These are phyloP conservation scores for Malus domestica DNA, from an alignment of 306 rosid genomes.

Conservation along the genomic window DNA sequence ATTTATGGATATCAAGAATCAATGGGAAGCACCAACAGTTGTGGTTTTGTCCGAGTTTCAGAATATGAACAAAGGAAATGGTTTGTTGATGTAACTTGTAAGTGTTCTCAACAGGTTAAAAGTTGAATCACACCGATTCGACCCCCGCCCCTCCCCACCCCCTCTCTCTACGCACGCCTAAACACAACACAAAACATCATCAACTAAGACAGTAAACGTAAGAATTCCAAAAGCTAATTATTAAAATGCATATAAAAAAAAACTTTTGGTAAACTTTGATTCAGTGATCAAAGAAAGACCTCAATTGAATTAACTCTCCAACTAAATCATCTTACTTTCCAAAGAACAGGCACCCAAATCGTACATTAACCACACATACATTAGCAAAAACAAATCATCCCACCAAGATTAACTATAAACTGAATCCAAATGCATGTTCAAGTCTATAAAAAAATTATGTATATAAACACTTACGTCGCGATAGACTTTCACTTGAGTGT, in stretches of 20 bases:
- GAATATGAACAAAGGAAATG: background rate
- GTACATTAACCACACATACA: background rate
- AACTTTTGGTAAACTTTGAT: background rate
- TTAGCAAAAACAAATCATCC: background rate
- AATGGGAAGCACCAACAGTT: background rate
- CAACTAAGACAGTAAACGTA: background rate
- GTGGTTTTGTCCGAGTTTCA: background rate
- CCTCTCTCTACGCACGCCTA: background rate
- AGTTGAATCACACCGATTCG: background rate
- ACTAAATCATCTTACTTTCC: background rate
- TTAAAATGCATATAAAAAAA: background rate
- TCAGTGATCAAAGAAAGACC: background rate
- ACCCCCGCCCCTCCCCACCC: background rate
- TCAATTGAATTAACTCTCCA: background rate
- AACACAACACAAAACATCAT: background rate
- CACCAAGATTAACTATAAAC: background rate
- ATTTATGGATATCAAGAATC: background rate
- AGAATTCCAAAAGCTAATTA: background rate
- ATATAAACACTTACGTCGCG: slow-evolving; percentile 58
- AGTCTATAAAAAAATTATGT: background rate
- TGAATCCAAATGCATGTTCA: background rate
- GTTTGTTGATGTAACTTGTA: background rate
- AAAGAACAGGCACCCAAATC: background rate
- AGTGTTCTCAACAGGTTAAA: too few species aligned
- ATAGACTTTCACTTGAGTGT: slow-evolving; percentile 77